These are phyloP conservation scores for Raphanus sativus DNA, from an alignment of 345 rosid genomes.

Conservation along the genomic window DNA sequence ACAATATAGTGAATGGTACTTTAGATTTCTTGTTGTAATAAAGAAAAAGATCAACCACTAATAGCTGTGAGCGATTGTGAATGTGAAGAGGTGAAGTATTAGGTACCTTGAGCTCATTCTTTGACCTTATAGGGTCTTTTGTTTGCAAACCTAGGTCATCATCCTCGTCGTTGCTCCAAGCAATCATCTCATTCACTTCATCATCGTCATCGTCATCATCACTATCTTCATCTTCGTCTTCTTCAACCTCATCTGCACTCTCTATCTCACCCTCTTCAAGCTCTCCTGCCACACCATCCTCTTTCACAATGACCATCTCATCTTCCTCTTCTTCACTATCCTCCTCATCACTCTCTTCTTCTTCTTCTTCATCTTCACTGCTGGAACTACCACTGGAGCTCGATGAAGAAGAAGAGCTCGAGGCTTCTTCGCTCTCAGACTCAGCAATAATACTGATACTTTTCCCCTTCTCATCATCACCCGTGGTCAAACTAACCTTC, in stretches of 20 bases:
- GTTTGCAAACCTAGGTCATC: slow-evolving; percentile 43
- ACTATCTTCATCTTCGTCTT: slow-evolving; percentile 12
- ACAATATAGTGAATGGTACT: background rate
- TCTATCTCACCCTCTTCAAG: slow-evolving; percentile 52
- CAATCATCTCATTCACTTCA: slow-evolving; percentile 48
- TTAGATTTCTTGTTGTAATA: background rate
- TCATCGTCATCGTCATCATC: slow-evolving; percentile 41
- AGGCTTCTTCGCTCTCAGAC: slow-evolving; percentile 48
- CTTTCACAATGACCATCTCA: slow-evolving; percentile 6
- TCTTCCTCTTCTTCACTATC: slow-evolving; percentile 26
- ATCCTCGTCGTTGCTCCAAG: slow-evolving; percentile 50
- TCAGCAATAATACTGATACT: slow-evolving; percentile 33
- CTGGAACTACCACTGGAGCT: slow-evolving; percentile 41
- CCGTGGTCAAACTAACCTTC: slow-evolving; percentile 46
- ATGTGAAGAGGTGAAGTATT: slow-evolving; percentile 17
- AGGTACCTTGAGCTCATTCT: slow-evolving; percentile 76
- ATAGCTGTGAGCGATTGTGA: background rate
- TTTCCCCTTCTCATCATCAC: slow-evolving; percentile 36
- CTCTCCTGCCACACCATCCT: slow-evolving; percentile 22
- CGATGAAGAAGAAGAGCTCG: slow-evolving; percentile 50
- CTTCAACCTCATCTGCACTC: slow-evolving; percentile 33
- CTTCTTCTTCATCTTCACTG: slow-evolving; percentile 30
- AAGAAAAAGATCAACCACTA: background rate
- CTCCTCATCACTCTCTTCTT: slow-evolving; percentile 34
- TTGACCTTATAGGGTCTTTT: slow-evolving; percentile 71